A percentile compares a stretch with the other conserved stretches of the same genome.
These are phyloP conservation scores for Trichocomaceae sp. DNA, from an alignment of 2,329 filamentous ascomycete genomes.

Conservation along the genomic window DNA sequence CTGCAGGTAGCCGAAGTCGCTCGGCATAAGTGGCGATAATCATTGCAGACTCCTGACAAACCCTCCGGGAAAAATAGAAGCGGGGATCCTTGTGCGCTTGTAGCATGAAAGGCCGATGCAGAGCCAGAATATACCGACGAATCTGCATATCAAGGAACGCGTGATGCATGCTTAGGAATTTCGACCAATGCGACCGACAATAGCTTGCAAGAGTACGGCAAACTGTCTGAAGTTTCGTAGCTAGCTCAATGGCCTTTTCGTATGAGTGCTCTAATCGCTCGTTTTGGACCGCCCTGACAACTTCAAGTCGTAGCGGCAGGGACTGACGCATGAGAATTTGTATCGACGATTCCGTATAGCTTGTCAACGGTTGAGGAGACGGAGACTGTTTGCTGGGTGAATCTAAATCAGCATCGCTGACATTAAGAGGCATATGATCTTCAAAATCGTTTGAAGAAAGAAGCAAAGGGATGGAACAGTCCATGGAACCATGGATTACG, in stretches of 20 bases:
- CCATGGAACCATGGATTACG: slow-evolving; percentile 51
- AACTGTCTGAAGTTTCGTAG: neutral
- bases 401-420: slow-evolving; percentile 45
- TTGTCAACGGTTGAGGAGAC: neutral
- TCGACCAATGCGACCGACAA: neutral
- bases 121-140: slow-evolving; percentile 8
- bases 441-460: slow-evolving; percentile 43
- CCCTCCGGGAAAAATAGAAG: slow-evolving; percentile 9
- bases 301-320: slow-evolving; percentile 2
- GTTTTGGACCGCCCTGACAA: slow-evolving; percentile 7
- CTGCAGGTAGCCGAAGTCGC: slow-evolving; percentile 11
- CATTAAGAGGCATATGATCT: slow-evolving; percentile 43
- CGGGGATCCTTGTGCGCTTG: slow-evolving; percentile 8
- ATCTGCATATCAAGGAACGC: slow-evolving; percentile 7
- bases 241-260: slow-evolving; percentile 7
- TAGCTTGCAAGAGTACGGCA: slow-evolving; percentile 1
- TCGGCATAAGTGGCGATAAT: slow-evolving; percentile 15
- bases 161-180: neutral
- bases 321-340: slow-evolving; percentile 7
- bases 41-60: slow-evolving; percentile 9
- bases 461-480: slow-evolving; percentile 48
- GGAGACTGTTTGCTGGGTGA: neutral
- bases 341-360: slow-evolving; percentile 8
- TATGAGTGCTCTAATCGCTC: slow-evolving; percentile 14
- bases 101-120: slow-evolving; percentile 11